Evolutionary conservation across 1,284 basidiomycete species (phyloP).

Genomic region (Porogramme epimiltina): DNA sequence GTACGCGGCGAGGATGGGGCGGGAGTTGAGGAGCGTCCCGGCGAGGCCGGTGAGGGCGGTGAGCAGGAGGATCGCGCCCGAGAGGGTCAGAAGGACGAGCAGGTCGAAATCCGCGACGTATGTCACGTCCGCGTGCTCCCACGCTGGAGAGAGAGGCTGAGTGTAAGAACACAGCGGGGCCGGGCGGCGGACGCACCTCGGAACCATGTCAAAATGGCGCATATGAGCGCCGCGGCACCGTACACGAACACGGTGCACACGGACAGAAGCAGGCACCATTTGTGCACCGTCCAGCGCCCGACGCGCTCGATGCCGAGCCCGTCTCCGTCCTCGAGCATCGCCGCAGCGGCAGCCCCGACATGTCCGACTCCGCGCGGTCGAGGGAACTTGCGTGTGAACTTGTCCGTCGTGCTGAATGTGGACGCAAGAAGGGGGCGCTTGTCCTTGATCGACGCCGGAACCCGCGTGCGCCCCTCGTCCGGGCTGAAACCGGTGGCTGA

Average conservation of each 20-base stretch:
- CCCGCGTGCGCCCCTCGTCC: not conserved
- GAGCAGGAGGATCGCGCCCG: constrained; percentile 57
- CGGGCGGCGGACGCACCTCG: constrained; percentile 41
- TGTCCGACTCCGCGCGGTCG: constrained; percentile 35
- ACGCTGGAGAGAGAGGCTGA: constrained; percentile 38
- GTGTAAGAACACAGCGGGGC: not conserved
- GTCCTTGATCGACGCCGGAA: constrained; percentile 17
- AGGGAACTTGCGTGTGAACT: constrained; percentile 58
- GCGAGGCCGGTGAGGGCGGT: constrained; percentile 67
- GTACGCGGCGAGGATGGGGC: constrained; percentile 73
- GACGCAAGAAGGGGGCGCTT: constrained; percentile 23
- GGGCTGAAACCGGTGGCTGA: constrained; percentile 3
- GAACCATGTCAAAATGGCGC: constrained; percentile 59
- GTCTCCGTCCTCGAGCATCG: constrained; percentile 40
- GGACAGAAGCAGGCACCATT: constrained; percentile 59
- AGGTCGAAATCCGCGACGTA: constrained; percentile 57
- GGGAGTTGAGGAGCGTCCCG: constrained; percentile 74
- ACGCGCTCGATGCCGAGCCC: constrained; percentile 40
- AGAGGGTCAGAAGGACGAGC: constrained; percentile 64
- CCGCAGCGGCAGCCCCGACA: constrained; percentile 18
- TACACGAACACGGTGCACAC: constrained; percentile 51
- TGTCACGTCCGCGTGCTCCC: constrained; percentile 54
- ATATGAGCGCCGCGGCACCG: constrained; percentile 47
- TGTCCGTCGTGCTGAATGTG: constrained; percentile 38
- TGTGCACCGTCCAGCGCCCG: constrained; percentile 53